Conservation (phyloP, 106 monocot species). For the Dactylorhiza incarnata region DNA sequence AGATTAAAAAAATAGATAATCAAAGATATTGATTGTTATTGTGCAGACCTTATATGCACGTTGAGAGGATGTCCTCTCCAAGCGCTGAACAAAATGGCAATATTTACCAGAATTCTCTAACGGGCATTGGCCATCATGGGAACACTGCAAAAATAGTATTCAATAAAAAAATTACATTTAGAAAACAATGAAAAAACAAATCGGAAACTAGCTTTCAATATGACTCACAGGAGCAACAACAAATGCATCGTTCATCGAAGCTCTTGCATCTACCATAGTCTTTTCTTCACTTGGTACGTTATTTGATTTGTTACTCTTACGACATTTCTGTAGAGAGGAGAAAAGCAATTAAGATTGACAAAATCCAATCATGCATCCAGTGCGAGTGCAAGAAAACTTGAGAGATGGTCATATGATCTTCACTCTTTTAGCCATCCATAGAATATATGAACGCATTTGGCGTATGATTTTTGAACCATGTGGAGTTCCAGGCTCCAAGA, state of each 20-base stretch:
- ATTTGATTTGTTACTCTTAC: slow-evolving; percentile 33
- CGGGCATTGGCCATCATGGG: slow-evolving; percentile 97
- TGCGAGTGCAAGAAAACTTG: slow-evolving; percentile 3
- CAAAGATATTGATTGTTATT: not conserved
- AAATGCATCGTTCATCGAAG: slow-evolving; percentile 44
- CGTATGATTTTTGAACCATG: slow-evolving; percentile 81
- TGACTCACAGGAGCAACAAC: slow-evolving; percentile 94
- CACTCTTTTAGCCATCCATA: slow-evolving; percentile 96
- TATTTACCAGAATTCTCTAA: slow-evolving; percentile 77
- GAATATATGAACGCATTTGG: slow-evolving; percentile 89
- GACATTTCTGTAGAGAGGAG: slow-evolving; percentile 45
- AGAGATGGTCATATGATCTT: slow-evolving; percentile 4
- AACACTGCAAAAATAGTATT: slow-evolving; percentile 39
- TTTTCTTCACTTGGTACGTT: slow-evolving; percentile 23
- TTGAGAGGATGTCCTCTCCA: slow-evolving; percentile 94
- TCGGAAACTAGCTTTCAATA: not conserved
- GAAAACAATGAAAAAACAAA: not conserved
- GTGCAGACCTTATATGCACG: slow-evolving; percentile 68
- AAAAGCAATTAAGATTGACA: not conserved
- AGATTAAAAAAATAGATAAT: slow-evolving; percentile 5
- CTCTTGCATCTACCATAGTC: slow-evolving; percentile 27
- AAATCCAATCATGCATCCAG: not conserved
- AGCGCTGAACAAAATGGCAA: slow-evolving; percentile 91
- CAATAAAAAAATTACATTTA: not conserved
- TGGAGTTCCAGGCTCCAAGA: slow-evolving; percentile 97